A percentile compares a stretch with the other conserved stretches of the same genome.
phyloP scores from a whole-genome alignment of 148 eudicot species.

The Beta vulgaris region DNA sequence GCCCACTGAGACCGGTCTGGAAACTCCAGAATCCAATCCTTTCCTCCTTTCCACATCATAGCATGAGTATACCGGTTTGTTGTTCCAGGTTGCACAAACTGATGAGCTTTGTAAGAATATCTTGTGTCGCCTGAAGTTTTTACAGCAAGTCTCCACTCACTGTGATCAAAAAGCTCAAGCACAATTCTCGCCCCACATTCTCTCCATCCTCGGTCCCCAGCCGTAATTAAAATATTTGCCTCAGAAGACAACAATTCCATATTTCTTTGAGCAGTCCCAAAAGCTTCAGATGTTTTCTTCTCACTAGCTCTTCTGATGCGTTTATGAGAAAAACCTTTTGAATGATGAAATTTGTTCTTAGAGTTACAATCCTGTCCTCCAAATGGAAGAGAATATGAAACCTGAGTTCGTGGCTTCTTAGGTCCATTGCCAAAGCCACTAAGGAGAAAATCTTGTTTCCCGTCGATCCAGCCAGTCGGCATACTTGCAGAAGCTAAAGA shows the following conservation, averaged over 20 bases:
- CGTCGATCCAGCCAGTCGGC: conserved; percentile 41
- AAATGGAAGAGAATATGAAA: conserved; percentile 66
- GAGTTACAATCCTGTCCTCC: conserved; percentile 46
- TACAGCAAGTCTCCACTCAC: conserved; percentile 84
- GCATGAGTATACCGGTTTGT: conserved; percentile 92
- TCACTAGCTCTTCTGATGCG: conserved; percentile 74
- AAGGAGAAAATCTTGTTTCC: conserved; percentile 39
- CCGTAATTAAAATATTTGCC: conserved; percentile 66
- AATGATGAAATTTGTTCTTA: conserved; percentile 39
- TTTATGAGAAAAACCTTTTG: conserved; percentile 55
- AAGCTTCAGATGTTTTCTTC: conserved; percentile 51
- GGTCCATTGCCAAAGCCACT: conserved; percentile 71
- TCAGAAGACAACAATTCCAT: conserved; percentile 58
- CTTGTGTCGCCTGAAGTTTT: conserved; percentile 57
- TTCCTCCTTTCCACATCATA: conserved; percentile 98
- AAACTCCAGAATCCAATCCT: conserved; percentile 90
- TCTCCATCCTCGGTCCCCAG: conserved; percentile 84
- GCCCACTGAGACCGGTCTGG: conserved; percentile 85
- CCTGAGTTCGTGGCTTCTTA: conserved; percentile 87
- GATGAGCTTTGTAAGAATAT: conserved; percentile 69
- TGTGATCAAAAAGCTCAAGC: conserved; percentile 60
- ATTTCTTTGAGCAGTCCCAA: conserved; percentile 44
- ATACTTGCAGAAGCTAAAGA: conserved; percentile 40
- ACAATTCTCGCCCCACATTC: conserved; percentile 75
- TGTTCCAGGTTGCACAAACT: conserved; percentile 74